Base-by-base conservation (phyloP, 2,329 filamentous ascomycete genomes). In the Colletotrichum sp. region DNA sequence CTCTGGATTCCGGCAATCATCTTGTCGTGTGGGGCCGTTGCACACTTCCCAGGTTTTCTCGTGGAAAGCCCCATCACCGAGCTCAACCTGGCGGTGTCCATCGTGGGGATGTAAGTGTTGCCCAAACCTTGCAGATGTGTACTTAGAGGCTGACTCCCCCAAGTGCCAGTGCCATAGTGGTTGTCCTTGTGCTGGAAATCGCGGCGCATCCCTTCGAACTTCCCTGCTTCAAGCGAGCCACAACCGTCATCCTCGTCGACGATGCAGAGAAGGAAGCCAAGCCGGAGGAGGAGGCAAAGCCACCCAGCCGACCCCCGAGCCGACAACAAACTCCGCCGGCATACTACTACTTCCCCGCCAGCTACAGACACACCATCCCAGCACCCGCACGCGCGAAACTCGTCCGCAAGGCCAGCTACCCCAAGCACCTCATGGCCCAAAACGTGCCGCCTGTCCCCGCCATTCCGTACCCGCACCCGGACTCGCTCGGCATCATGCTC, bases 1-100 rank as follows among this genome's bases (percentile, higher is more conserved):
- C 69, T 81, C 11, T 84, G 82, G 82, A 62, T 76, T 0, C 75
- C 78, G 1, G 76, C 80, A 0, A 65, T 80, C 8, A 75, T 82
- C 8, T 75, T 76, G 13, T 74, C 73, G 6, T 73, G 80, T 5
- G 76, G 80, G 5, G 78, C 78, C 5, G 77, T 81, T 9, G 77
- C 78, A 4, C 16, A 68, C 77, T 69, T 63, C 9, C 65, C 34
- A 66, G 75, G 8, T 70, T 76, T 80, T 6, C 76, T 78, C 7
- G 69, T 77, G n/a, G 76, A 80, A 51, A 73, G 69, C 29, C 70
- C 70, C 11, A 75, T 76, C 63, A 76, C 70, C 3, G 70, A 75
- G 34, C 63, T 75, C 8, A 76, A 76, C 34, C 74, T 82, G 16
- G 80, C 80, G 16, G 76, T 78, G 13, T 80, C 78, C 55, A 72